Percentiles rank a stretch among this genome's conserved stretches.
Conservation (phyloP, 768 basidiomycete genomes). For the Suillus variegatus region DNA sequence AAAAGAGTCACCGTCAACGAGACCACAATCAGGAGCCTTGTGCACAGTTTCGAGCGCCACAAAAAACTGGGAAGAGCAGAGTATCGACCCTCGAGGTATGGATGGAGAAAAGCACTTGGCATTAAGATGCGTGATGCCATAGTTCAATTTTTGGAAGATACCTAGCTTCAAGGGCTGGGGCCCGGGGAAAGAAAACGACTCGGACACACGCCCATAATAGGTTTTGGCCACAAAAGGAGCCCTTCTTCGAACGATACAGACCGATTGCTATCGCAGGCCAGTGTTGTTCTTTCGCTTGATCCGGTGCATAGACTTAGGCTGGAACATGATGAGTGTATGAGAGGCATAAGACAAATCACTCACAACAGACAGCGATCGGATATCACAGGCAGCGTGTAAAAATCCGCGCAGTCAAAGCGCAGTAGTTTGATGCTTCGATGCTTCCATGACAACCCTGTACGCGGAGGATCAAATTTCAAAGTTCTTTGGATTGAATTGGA, state of each 20-base stretch:
- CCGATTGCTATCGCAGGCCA: background rate
- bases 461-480: background rate
- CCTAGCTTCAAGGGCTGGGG: no score
- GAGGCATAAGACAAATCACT: background rate
- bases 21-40: background rate
- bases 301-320: background rate
- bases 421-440: background rate
- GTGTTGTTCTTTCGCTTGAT: background rate
- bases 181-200: no score
- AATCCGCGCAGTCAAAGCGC: no score
- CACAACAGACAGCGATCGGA: background rate
- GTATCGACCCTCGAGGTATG: constrained; percentile 56
- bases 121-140: constrained; percentile 53
- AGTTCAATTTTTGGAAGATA: constrained; percentile 24
- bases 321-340: background rate
- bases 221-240: background rate
- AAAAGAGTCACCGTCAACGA: constrained; percentile 27
- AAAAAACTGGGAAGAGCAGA: constrained; percentile 34
- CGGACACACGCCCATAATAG: no score
- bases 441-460: background rate
- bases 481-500: background rate
- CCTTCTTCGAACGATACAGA: background rate
- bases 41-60: constrained; percentile 43
- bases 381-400: background rate
- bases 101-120: constrained; percentile 35